Percentiles rank a stretch among this genome's conserved stretches.
phyloP scores from a whole-genome alignment of 257 asterid genomes.

The Solanum ossicruentum region DNA sequence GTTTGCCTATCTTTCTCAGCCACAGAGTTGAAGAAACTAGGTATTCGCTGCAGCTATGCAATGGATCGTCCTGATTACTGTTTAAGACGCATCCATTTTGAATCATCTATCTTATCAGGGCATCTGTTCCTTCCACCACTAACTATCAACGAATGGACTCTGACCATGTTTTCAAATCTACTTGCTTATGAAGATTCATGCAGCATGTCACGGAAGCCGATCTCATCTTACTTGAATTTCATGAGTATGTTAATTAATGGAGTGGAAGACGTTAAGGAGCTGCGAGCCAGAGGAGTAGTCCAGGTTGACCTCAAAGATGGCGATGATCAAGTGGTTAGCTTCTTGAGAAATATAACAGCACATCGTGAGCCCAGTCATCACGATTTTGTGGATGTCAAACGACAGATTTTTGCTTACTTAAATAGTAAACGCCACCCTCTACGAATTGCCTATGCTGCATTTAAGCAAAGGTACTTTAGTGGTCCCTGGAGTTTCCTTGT shows the following conservation, averaged over 20 bases:
- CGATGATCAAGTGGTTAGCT: neutral
- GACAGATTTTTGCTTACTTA: neutral
- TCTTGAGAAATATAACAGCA: neutral
- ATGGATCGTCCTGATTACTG: neutral
- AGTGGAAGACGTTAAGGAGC: neutral
- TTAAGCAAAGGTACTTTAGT: neutral
- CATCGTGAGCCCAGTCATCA: neutral
- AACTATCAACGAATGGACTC: neutral
- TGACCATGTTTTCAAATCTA: neutral
- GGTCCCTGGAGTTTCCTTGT: neutral
- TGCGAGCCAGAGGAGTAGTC: neutral
- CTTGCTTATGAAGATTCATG: neutral
- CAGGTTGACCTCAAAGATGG: fast-evolving
- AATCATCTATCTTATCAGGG: neutral
- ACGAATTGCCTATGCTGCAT: neutral
- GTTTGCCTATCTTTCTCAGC: neutral
- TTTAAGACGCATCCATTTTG: neutral
- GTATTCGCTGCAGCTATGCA: neutral
- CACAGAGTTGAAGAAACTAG: neutral
- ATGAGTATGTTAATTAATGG: neutral
- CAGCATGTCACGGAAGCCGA: neutral
- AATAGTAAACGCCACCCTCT: neutral
- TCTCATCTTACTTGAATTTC: neutral
- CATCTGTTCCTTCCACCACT: neutral
- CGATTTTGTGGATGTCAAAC: neutral